Conservation (phyloP, 1,139 yeast species). For the Zygosaccharomyces sapae region DNA sequence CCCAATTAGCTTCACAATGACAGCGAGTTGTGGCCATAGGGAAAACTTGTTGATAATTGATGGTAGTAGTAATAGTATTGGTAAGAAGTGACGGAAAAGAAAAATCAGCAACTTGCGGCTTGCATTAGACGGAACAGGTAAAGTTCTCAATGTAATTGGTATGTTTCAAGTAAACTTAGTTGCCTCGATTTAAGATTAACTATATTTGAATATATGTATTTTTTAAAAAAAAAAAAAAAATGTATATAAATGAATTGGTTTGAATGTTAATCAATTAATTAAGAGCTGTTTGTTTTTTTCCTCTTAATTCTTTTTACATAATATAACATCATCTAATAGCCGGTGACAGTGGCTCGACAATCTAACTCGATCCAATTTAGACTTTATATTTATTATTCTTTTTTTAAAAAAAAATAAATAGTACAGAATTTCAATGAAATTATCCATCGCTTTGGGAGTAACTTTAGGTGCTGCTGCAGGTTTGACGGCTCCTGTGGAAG, state of each 20-base stretch:
- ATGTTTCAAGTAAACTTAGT: conserved; percentile 3
- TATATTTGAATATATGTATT: not conserved
- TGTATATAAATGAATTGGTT: conserved; percentile 1
- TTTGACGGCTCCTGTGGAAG: conserved; percentile 20
- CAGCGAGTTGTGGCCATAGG: conserved; percentile 9
- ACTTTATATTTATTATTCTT: not conserved
- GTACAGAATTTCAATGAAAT: conserved; percentile 1
- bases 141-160: not conserved
- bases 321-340: conserved; percentile 1
- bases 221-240: not conserved
- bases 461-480: conserved; percentile 4
- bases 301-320: not conserved
- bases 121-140: conserved; percentile 1
- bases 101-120: conserved; percentile 3
- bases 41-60: not conserved
- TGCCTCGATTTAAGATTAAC: not conserved
- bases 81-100: not conserved
- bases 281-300: not conserved
- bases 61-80: not conserved
- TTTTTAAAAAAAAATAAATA: not conserved
- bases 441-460: conserved; percentile 4
- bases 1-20: conserved; percentile 17
- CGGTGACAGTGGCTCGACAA: not conserved
- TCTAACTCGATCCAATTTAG: not conserved
- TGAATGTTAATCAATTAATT: not conserved